Conservation (phyloP, 2,329 filamentous ascomycete genomes). For the Colletotrichum kahawae region DNA sequence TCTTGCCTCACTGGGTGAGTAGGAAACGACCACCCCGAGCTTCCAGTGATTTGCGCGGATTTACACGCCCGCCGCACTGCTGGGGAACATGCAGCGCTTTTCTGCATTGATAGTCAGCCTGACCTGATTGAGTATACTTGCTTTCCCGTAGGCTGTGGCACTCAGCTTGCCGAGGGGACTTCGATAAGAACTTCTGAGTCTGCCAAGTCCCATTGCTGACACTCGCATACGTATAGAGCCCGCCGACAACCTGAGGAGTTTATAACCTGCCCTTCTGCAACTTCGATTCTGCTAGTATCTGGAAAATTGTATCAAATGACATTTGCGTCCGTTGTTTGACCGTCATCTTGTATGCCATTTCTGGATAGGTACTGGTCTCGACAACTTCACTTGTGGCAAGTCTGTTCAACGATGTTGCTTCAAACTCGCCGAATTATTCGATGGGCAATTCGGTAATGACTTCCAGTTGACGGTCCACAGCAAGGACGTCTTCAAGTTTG, state of each 20-base stretch:
- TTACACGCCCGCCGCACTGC: not conserved
- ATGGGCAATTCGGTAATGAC: not conserved
- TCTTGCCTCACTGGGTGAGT: not conserved
- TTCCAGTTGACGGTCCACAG: not conserved
- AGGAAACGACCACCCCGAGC: not conserved
- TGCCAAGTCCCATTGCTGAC: not conserved
- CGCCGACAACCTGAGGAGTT: not conserved
- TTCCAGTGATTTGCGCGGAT: not conserved
- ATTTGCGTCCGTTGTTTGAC: not conserved
- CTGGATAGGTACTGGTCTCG: not conserved
- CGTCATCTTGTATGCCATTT: not conserved
- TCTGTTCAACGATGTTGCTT: not conserved
- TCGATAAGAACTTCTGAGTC: not conserved
- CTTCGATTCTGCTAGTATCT: not conserved
- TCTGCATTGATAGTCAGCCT: not conserved
- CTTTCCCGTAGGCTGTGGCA: not conserved
- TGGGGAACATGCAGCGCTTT: not conserved
- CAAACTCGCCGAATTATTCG: not conserved
- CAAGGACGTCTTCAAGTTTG: not conserved
- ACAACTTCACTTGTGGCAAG: not conserved
- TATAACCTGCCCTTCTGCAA: not conserved
- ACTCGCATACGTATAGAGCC: not conserved
- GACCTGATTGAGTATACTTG: not conserved
- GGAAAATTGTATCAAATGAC: not conserved
- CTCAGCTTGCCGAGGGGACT: not conserved